A percentile compares a stretch with the other conserved stretches of the same genome.
These are phyloP conservation scores for Zymoseptoria crescenta DNA, from an alignment of 2,329 filamentous ascomycete genomes.

Conservation along the genomic window DNA sequence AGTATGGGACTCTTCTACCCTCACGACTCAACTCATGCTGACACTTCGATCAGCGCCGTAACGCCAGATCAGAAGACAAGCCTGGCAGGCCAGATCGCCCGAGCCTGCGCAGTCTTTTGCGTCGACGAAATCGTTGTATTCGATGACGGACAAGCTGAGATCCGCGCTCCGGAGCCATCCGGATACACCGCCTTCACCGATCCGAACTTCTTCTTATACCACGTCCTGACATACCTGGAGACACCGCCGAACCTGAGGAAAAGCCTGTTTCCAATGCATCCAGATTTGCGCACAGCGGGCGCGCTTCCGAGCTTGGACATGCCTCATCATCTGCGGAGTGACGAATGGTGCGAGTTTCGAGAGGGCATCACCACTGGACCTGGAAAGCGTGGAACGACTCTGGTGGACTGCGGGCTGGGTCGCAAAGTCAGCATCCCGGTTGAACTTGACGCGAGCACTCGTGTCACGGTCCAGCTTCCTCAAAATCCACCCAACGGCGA, in stretches of 20 bases:
- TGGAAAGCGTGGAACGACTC: slow-evolving; percentile 28
- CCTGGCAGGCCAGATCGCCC: slow-evolving; percentile 67
- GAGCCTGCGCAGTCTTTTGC: slow-evolving; percentile 72
- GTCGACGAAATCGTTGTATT: slow-evolving; percentile 80
- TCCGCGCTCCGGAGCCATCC: slow-evolving; percentile 32
- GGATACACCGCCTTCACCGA: slow-evolving; percentile 62
- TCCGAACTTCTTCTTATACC: slow-evolving; percentile 70
- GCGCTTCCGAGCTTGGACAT: slow-evolving; percentile 71
- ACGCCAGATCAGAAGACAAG: slow-evolving; percentile 69
- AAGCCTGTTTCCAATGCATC: slow-evolving; percentile 67
- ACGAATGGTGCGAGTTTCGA: slow-evolving; percentile 72
- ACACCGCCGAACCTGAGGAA: slow-evolving; percentile 75
- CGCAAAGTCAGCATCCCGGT: slow-evolving; percentile 47
- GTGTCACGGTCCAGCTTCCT: slow-evolving; percentile 64
- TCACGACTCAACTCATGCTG: slow-evolving; percentile 4
- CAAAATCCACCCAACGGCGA: slow-evolving; percentile 28
- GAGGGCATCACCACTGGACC: slow-evolving; percentile 59
- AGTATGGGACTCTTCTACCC: slow-evolving; percentile 41
- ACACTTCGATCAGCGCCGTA: slow-evolving; percentile 46
- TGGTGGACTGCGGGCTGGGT: slow-evolving; percentile 45
- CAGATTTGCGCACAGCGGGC: slow-evolving; percentile 66
- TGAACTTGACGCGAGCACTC: slow-evolving; percentile 59
- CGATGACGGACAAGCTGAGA: slow-evolving; percentile 53
- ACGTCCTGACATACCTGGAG: slow-evolving; percentile 74
- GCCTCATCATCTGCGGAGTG: slow-evolving; percentile 69